phyloP scores from a whole-genome alignment of 169 alveolate genomes.

The Perkinsus chesapeaki region DNA sequence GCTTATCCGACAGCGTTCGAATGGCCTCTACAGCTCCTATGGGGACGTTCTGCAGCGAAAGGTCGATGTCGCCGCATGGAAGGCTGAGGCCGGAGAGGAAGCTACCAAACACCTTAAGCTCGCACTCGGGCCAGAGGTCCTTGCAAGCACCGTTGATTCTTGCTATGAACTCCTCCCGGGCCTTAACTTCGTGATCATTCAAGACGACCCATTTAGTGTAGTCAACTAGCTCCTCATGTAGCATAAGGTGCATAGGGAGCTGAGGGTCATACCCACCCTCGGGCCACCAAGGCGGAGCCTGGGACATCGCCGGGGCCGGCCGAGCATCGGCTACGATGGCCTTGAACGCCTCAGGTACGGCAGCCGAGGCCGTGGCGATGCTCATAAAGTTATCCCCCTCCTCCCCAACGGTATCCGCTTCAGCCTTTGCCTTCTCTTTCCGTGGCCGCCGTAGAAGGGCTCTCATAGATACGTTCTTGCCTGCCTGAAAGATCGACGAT shows the following conservation, averaged over 20 bases:
- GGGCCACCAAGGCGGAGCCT: not conserved
- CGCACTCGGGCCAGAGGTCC: slow-evolving; percentile 35
- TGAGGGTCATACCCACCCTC: not conserved
- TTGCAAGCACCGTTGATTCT: slow-evolving; percentile 16
- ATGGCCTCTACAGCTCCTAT: slow-evolving; percentile 30
- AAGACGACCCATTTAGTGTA: not conserved
- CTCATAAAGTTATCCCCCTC: not conserved
- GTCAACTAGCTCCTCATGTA: not conserved
- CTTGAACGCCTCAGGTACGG: not conserved
- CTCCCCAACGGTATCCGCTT: not conserved
- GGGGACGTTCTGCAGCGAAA: slow-evolving; percentile 26
- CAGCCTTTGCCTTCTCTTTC: not conserved
- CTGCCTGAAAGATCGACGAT: not conserved
- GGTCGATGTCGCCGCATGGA: slow-evolving; percentile 32
- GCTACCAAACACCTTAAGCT: slow-evolving; percentile 34
- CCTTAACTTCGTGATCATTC: not conserved
- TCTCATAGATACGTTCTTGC: not conserved
- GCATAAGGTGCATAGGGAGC: not conserved
- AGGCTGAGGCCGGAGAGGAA: slow-evolving; percentile 30
- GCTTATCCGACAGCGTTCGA: slow-evolving; percentile 18
- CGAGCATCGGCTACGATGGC: not conserved
- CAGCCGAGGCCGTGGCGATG: not conserved
- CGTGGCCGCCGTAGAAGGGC: not conserved
- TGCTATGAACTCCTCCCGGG: not conserved
- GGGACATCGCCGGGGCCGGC: not conserved